phyloP scores from a whole-genome alignment of 495 filamentous ascomycete species.

The Cercophora scortea region DNA sequence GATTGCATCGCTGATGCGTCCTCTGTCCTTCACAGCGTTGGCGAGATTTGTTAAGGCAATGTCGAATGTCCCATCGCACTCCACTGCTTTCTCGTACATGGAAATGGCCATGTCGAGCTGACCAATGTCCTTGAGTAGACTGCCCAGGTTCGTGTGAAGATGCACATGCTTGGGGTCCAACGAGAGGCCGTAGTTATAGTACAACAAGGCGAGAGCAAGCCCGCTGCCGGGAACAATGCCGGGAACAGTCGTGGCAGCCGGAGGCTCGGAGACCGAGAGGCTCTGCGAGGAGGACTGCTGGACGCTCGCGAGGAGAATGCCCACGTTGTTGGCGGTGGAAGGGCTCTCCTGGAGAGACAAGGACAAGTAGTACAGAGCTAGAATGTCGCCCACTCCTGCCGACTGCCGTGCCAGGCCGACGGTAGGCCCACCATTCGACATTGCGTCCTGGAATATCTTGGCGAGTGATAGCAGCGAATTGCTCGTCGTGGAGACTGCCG shows the following conservation, averaged over 20 bases:
- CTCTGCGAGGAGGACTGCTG: conserved; percentile 59
- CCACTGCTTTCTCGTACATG: conserved; percentile 95
- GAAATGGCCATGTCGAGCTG: conserved; percentile 84
- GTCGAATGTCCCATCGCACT: conserved; percentile 86
- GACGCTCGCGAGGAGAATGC: conserved; percentile 89
- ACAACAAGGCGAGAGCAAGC: conserved; percentile 78
- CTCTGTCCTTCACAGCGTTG: conserved; percentile 97
- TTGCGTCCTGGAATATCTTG: conserved; percentile 98
- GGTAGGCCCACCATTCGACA: conserved; percentile 65
- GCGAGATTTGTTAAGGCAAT: conserved; percentile 96
- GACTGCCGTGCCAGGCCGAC: conserved; percentile 51
- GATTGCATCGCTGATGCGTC: conserved; percentile 86
- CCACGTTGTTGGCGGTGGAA: conserved; percentile 97
- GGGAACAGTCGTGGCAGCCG: conserved; percentile 50
- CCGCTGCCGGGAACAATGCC: conserved; percentile 83
- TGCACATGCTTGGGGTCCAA: conserved; percentile 92
- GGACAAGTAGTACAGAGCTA: conserved; percentile 94
- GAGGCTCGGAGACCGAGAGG: conserved; percentile 14
- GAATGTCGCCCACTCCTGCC: conserved; percentile 81
- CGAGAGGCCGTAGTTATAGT: conserved; percentile 88
- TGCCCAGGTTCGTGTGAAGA: conserved; percentile 93
- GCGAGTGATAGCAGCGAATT: conserved; percentile 92
- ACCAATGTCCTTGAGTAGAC: conserved; percentile 92
- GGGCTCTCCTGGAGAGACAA: conserved; percentile 92
- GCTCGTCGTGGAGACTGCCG: conserved; percentile 86